A percentile compares a stretch with the other conserved stretches of the same genome.
These are phyloP conservation scores for Alternaria metachromatica DNA, from an alignment of 2,329 filamentous ascomycete genomes.

Conservation along the genomic window DNA sequence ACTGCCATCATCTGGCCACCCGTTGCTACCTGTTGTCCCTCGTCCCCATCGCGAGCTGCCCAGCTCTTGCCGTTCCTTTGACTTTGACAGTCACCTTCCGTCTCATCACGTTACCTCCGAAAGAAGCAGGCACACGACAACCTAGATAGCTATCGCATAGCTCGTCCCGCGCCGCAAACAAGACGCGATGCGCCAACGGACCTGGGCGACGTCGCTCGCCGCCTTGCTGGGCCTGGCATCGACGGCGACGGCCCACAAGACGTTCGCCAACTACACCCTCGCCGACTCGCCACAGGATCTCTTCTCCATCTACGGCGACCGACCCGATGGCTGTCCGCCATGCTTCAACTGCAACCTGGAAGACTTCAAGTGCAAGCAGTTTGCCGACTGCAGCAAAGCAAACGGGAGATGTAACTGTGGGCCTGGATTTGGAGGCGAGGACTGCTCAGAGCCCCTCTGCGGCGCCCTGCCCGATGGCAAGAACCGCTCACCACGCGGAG, in stretches of 20 bases:
- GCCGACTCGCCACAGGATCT: constrained; percentile 57
- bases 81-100: constrained; percentile 6
- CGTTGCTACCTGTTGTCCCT: background rate
- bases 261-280: constrained; percentile 58
- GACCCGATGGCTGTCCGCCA: constrained; percentile 79
- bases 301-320: constrained; percentile 73
- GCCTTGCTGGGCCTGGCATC: constrained; percentile 32
- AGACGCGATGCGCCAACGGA: constrained; percentile 43
- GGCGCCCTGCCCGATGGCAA: constrained; percentile 81
- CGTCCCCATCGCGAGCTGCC: constrained; percentile 16
- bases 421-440: constrained; percentile 89
- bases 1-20: constrained; percentile 22
- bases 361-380: constrained; percentile 90
- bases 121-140: constrained; percentile 2
- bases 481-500: constrained; percentile 76
- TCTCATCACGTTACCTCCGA: background rate
- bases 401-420: constrained; percentile 95
- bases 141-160: constrained; percentile 13
- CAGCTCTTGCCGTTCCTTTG: constrained; percentile 21
- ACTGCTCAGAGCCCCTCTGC: constrained; percentile 90
- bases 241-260: constrained; percentile 37
- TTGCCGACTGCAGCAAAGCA: constrained; percentile 83
- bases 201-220: constrained; percentile 42
- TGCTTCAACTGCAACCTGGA: constrained; percentile 99
- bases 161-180: constrained; percentile 33